These are phyloP conservation scores for Hypoxylon fragiforme DNA, from an alignment of 495 filamentous ascomycete species.

Conservation along the genomic window DNA sequence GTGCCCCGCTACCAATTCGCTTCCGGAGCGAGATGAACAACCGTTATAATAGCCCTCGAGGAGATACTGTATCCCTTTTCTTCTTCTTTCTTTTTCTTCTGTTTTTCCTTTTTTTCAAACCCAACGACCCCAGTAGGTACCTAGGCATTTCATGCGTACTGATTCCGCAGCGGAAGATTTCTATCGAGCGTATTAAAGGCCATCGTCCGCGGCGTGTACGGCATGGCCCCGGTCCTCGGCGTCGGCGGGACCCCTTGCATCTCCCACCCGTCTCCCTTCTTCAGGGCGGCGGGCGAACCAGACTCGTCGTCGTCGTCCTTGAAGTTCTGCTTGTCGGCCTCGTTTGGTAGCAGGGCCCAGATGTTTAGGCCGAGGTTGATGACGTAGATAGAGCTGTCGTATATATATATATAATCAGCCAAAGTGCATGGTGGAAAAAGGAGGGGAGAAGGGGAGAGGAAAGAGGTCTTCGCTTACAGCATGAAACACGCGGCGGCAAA, in stretches of 20 bases:
- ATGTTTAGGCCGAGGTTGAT: constrained; percentile 59
- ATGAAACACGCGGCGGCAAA: constrained; percentile 73
- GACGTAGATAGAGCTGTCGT: constrained; percentile 55
- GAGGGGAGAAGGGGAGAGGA: too few relatives aligned
- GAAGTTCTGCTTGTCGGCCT: constrained; percentile 43
- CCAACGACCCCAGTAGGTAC: too few relatives aligned
- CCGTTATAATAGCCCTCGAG: too few relatives aligned
- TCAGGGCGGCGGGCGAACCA: constrained; percentile 29
- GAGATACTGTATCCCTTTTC: neutral
- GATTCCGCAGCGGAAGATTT: constrained; percentile 46
- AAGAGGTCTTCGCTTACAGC: constrained; percentile 63
- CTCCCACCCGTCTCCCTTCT: constrained; percentile 40
- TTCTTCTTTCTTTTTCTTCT: neutral
- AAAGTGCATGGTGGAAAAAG: constrained; percentile 5
- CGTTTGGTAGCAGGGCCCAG: constrained; percentile 65
- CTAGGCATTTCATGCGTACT: constrained; percentile 7
- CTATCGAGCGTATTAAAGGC: constrained; percentile 59
- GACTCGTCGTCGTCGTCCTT: constrained; percentile 42
- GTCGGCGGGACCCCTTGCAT: constrained; percentile 47
- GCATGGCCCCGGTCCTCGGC: constrained; percentile 35
- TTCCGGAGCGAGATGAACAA: constrained; percentile 24
- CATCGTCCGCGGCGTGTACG: constrained; percentile 57
- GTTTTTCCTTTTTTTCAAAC: too few relatives aligned
- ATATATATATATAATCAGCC: neutral
- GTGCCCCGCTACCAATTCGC: constrained; percentile 15